These are phyloP conservation scores for Tetrapisispora namnaoensis DNA, from an alignment of 805 yeast genomes.

Conservation along the genomic window DNA sequence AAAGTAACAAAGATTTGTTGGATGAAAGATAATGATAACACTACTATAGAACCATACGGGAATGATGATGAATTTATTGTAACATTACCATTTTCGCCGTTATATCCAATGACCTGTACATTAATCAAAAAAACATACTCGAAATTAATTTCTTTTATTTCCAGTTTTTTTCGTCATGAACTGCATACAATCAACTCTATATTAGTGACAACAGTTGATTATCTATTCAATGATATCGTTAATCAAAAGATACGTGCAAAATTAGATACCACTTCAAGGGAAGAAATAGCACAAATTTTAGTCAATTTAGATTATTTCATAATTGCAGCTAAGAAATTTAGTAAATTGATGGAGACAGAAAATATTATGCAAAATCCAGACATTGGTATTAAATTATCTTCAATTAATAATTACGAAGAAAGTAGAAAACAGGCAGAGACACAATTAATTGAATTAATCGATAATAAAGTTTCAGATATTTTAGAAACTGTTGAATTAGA, in stretches of 20 bases:
- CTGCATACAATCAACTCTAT: slow-evolving; percentile 51
- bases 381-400: slow-evolving; percentile 36
- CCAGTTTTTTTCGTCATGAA: slow-evolving; percentile 54
- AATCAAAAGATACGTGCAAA: slow-evolving; percentile 52
- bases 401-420: slow-evolving; percentile 45
- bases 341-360: slow-evolving; percentile 33
- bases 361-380: slow-evolving; percentile 30
- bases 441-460: slow-evolving; percentile 73
- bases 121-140: slow-evolving; percentile 57
- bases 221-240: slow-evolving; percentile 57
- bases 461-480: slow-evolving; percentile 66
- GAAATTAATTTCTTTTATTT: slow-evolving; percentile 54
- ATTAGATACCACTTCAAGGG: slow-evolving; percentile 67
- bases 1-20: slow-evolving; percentile 58
- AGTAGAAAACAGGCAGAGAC: slow-evolving; percentile 68
- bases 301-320: slow-evolving; percentile 83
- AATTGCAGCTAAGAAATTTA: slow-evolving; percentile 60
- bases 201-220: slow-evolving; percentile 53
- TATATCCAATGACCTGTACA: slow-evolving; percentile 80
- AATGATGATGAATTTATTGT: slow-evolving; percentile 39
- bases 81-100: slow-evolving; percentile 77
- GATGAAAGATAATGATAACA: slow-evolving; percentile 42
- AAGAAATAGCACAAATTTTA: slow-evolving; percentile 79
- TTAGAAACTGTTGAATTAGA: slow-evolving; percentile 79
- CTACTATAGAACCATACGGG: slow-evolving; percentile 7